These are phyloP conservation scores for Cutaneotrichosporon sp. DNA, from an alignment of 1,284 basidiomycete genomes.

Conservation along the genomic window DNA sequence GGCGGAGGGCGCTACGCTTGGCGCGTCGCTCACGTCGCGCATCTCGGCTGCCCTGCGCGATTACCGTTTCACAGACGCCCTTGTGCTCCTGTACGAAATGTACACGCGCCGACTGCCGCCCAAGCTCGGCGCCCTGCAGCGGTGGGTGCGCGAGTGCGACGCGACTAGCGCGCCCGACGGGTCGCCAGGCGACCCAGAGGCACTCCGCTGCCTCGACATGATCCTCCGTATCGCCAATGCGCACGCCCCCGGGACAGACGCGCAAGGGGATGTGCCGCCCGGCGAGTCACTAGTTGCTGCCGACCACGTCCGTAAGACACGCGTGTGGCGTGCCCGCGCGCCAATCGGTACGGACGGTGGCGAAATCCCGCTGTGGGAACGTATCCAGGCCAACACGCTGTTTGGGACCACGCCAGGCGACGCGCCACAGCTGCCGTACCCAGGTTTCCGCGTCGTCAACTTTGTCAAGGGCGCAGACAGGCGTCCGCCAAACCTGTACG, in stretches of 20 bases:
- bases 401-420: constrained; percentile 22
- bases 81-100: constrained; percentile 56
- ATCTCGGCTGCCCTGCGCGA: constrained; percentile 53
- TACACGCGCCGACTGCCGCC: constrained; percentile 52
- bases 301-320: constrained; percentile 18
- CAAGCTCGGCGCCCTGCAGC: constrained; percentile 56
- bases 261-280: constrained; percentile 14
- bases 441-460: constrained; percentile 35
- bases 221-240: constrained; percentile 52
- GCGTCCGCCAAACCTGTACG: constrained; percentile 53
- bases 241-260: background rate
- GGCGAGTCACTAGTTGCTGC: constrained; percentile 17
- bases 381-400: constrained; percentile 31
- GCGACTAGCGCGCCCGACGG: constrained; percentile 49
- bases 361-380: constrained; percentile 41
- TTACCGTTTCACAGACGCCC: constrained; percentile 50
- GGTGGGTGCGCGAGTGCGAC: constrained; percentile 58
- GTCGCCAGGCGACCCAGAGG: constrained; percentile 40
- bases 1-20: constrained; percentile 40
- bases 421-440: constrained; percentile 23
- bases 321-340: constrained; percentile 38
- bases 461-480: constrained; percentile 47
- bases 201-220: constrained; percentile 52
- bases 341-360: constrained; percentile 4
- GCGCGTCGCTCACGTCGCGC: constrained; percentile 50